A percentile compares a stretch with the other conserved stretches of the same genome.
Evolutionary conservation across 306 rosid genomes (phyloP).

Genomic region (Trifolium pratense): DNA sequence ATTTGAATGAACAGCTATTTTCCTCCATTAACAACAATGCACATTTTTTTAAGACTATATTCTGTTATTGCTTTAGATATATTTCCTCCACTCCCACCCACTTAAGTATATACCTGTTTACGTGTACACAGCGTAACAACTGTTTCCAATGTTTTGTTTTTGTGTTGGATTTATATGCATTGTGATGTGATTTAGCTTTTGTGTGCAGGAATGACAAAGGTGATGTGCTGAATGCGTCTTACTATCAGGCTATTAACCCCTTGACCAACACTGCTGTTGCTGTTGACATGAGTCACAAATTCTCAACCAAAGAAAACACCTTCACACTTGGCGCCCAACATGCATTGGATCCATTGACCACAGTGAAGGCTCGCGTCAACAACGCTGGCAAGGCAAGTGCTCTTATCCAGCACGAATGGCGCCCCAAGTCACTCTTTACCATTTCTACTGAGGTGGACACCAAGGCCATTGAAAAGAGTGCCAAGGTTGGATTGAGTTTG

Average conservation of each 20-base stretch:
- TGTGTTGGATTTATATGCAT: conserved; percentile 3
- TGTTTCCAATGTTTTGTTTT: background rate
- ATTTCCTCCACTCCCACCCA: background rate
- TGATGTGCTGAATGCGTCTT: conserved; percentile 58
- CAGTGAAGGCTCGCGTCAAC: conserved; percentile 79
- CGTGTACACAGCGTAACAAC: background rate
- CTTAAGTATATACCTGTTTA: background rate
- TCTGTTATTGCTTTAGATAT: background rate
- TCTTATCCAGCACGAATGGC: conserved; percentile 98
- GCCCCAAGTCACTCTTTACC: conserved; percentile 85
- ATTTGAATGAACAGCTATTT: background rate
- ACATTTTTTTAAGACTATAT: background rate
- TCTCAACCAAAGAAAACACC: conserved; percentile 74
- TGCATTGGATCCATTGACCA: conserved; percentile 83
- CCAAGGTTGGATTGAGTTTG: conserved; percentile 86
- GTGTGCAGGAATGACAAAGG: conserved; percentile 83
- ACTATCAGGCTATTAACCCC: conserved; percentile 47
- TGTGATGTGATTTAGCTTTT: conserved; percentile 23
- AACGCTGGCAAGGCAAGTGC: conserved; percentile 80
- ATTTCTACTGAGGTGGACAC: conserved; percentile 93
- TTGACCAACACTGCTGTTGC: conserved; percentile 54
- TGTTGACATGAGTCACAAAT: conserved; percentile 63
- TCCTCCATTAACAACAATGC: background rate
- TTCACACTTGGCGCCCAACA: conserved; percentile 82
- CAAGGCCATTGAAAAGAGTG: conserved; percentile 85